phyloP scores from a whole-genome alignment of 441 rosid genomes.

The Pelargonium cotyledonis region DNA sequence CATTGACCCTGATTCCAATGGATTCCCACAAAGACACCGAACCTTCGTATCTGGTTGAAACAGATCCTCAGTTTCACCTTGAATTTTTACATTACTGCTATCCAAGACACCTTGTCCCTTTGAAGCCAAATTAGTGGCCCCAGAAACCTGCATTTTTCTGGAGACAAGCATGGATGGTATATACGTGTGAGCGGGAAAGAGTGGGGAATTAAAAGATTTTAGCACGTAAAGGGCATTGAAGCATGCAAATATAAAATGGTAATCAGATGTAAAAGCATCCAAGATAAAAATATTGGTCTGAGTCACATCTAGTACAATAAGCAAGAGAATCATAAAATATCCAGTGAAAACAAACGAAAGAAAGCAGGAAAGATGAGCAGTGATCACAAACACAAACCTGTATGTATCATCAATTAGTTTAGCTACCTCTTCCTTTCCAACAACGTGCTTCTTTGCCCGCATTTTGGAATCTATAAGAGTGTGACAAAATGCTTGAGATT shows the following conservation, averaged over 20 bases:
- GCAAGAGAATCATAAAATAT: too few species aligned
- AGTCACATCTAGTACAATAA: too few species aligned
- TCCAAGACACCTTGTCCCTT: slow-evolving; percentile 68
- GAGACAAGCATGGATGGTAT: slow-evolving; percentile 10
- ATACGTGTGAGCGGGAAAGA: slow-evolving; percentile 8
- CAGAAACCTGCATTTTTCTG: slow-evolving; percentile 93
- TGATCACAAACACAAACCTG: slow-evolving; percentile 45
- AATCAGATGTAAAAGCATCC: not conserved
- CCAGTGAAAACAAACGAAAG: too few species aligned
- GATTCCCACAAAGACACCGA: slow-evolving; percentile 88
- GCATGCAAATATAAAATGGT: not conserved
- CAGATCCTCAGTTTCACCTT: slow-evolving; percentile 63
- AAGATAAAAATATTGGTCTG: too few species aligned
- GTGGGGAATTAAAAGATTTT: not conserved
- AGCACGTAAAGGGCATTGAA: too few species aligned
- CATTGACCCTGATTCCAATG: slow-evolving; percentile 65
- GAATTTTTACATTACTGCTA: slow-evolving; percentile 49
- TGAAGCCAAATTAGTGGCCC: slow-evolving; percentile 83
- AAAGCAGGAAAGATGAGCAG: not conserved
- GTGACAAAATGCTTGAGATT: slow-evolving; percentile 7
- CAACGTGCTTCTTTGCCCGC: slow-evolving; percentile 60
- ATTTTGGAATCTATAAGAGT: slow-evolving; percentile 44
- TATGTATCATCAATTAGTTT: slow-evolving; percentile 83
- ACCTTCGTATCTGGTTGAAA: slow-evolving; percentile 53
- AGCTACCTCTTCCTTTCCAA: slow-evolving; percentile 79